phyloP scores from a whole-genome alignment of 169 alveolate species.

The Eimeria acervulina region DNA sequence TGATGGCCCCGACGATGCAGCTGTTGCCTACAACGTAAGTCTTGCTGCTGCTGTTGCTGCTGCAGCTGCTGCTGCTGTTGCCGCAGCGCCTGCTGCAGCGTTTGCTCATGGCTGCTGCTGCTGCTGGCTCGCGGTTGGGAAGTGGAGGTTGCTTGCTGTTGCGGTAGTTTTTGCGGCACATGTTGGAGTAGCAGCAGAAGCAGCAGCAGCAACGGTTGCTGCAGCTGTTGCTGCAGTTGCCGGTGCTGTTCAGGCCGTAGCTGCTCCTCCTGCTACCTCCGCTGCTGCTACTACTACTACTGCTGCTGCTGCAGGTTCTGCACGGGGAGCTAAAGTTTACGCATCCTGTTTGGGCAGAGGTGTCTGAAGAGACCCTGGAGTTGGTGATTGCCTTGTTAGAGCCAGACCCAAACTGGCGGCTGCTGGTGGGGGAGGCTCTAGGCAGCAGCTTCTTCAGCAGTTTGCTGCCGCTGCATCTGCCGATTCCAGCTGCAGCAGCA shows the following conservation, averaged over 20 bases:
- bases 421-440: slow-evolving; percentile 53
- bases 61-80: slow-evolving; percentile 5
- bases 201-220: background rate
- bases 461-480: slow-evolving; percentile 35
- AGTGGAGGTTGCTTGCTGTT: background rate
- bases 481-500: background rate
- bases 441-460: slow-evolving; percentile 70
- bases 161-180: background rate
- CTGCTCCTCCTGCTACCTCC: background rate
- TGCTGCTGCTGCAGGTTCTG: slow-evolving; percentile 62
- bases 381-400: slow-evolving; percentile 39
- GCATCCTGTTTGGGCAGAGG: slow-evolving; percentile 53
- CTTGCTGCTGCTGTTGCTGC: background rate
- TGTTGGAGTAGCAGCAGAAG: background rate
- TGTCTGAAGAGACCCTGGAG: slow-evolving; percentile 22
- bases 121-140: background rate
- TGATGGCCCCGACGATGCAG: slow-evolving; percentile 62
- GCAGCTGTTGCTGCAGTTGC: background rate
- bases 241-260: background rate
- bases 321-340: slow-evolving; percentile 37
- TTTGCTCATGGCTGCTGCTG: background rate
- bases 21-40: slow-evolving; percentile 33
- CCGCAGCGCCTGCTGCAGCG: slow-evolving; percentile 37
- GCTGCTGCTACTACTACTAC: background rate
- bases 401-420: slow-evolving; percentile 49